phyloP scores from a whole-genome alignment of 1,139 yeast species.

The Meyerozyma sp. region DNA sequence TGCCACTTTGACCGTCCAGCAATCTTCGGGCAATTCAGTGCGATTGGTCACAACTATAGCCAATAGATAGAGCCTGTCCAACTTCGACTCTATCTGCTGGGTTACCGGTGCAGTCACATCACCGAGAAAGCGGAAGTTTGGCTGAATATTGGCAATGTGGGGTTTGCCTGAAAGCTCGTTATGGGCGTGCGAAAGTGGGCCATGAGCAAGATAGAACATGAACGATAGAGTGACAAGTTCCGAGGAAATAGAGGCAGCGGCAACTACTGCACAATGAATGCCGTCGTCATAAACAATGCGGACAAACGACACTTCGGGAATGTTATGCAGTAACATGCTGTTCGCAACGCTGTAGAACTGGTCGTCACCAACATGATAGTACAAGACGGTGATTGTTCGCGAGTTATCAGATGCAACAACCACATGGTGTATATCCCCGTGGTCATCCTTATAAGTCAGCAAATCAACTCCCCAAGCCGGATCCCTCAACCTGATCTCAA shows the following conservation, averaged over 20 bases:
- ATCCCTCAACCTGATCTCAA: conserved; percentile 31
- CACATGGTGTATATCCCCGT: conserved; percentile 25
- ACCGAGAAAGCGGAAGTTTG: too few species aligned
- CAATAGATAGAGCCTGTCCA: not conserved
- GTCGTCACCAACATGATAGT: conserved; percentile 22
- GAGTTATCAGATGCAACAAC: conserved; percentile 58
- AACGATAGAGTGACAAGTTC: conserved; percentile 41
- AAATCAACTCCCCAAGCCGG: conserved; percentile 68
- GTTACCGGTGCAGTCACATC: not conserved
- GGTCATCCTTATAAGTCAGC: conserved; percentile 14
- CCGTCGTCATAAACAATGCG: conserved; percentile 12
- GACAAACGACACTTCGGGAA: conserved; percentile 52
- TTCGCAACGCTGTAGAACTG: conserved; percentile 31
- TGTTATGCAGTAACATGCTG: conserved; percentile 48
- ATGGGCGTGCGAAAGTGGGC: not conserved
- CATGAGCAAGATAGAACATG: conserved; percentile 11
- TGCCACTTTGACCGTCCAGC: conserved; percentile 51
- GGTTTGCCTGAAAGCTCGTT: not conserved
- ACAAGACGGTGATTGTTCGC: conserved; percentile 39
- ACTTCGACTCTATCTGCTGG: not conserved
- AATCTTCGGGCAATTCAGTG: conserved; percentile 40
- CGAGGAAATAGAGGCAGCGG: conserved; percentile 46
- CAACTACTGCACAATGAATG: conserved; percentile 17
- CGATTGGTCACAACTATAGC: conserved; percentile 16
- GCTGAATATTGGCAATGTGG: too few species aligned